Evolutionary conservation across 148 eudicot genomes (phyloP), one percentile per base, ranked within the genome.

Genomic region (Spergularia bocconei): DNA sequence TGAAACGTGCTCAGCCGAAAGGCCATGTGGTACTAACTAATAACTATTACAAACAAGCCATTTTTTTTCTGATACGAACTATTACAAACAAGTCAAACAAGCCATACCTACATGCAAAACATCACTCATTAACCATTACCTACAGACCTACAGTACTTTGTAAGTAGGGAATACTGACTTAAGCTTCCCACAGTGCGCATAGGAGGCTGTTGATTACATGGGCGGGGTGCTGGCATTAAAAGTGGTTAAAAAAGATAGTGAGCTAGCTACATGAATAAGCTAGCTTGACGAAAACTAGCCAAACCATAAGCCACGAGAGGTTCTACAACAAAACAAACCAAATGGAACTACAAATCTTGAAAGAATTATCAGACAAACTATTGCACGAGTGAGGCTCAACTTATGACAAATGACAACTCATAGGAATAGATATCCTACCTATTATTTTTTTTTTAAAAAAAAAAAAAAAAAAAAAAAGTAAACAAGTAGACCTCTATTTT

Each of bases 111-210:
- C 6, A 57, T 57, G 63, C 5, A 11, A 21, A 6, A 59, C 13
- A 59, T 44, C 50, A 66, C 69, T 65, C 50, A 39, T 51, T 66
- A 41, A 59, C 19, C 53, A 44, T 66, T 66, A 23, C 17, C 25
- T 29, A 29, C 3, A 29, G 2, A 29, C n/a, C n/a, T 66, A 66
- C 17, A 19, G 7, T 66, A 16, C 53, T 44, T 66, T 36, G 53
- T 66, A 66, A 41, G 53, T 41, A 44, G 10, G 69, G 50, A 64
- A 41, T 17, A 65, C 23, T 41, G 41, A 65, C 20, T 41, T 41
- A 65, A 41, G 5, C 29, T 66, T 66, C 44, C 69, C 52, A 66
- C 54, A 44, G 16, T 66, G 53, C 16, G n/a, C 29, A 44, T 19
- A 29, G 3, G 63, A 20, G 63, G 63, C 63, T 59, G 63, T 29